A percentile compares a stretch with the other conserved stretches of the same genome.
These are phyloP conservation scores for Clarkia xantiana DNA, from an alignment of 345 rosid genomes.

Conservation along the genomic window DNA sequence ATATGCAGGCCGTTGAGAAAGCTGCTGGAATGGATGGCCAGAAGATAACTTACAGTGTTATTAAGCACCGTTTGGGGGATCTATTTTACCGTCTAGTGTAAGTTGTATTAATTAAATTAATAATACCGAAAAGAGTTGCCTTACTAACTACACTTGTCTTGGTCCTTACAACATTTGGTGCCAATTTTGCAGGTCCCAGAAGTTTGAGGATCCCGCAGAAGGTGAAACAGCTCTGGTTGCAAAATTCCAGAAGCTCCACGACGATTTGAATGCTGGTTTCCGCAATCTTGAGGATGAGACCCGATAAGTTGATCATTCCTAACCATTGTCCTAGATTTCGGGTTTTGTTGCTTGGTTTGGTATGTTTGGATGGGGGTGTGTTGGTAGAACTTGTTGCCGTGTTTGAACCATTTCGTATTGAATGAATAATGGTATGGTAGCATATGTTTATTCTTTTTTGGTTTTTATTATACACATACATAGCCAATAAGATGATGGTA, in stretches of 20 bases:
- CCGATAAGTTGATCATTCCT: slow-evolving; percentile 30
- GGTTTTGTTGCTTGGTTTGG: too few relatives aligned
- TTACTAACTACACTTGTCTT: too few relatives aligned
- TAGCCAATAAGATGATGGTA: too few relatives aligned
- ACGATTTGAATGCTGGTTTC: slow-evolving; percentile 92
- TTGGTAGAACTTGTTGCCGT: too few relatives aligned
- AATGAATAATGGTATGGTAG: too few relatives aligned
- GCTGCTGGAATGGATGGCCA: slow-evolving; percentile 99
- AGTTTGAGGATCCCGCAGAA: slow-evolving; percentile 98
- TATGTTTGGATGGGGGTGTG: too few relatives aligned
- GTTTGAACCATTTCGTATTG: too few relatives aligned
- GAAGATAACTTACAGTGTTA: slow-evolving; percentile 78
- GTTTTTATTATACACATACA: too few relatives aligned
- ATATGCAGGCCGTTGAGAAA: slow-evolving; percentile 79
- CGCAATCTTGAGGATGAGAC: slow-evolving; percentile 92
- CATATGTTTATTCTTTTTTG: too few relatives aligned
- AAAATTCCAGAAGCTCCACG: slow-evolving; percentile 70
- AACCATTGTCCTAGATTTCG: too few relatives aligned
- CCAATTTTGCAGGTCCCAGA: slow-evolving; percentile 59
- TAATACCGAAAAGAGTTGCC: background rate
- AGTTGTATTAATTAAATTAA: too few relatives aligned
- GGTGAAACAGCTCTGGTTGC: slow-evolving; percentile 80
- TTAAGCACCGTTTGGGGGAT: slow-evolving; percentile 96
- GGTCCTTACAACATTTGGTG: background rate
- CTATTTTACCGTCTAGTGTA: slow-evolving; percentile 93